These are phyloP conservation scores for Corylus americana DNA, from an alignment of 306 rosid genomes.

Conservation along the genomic window DNA sequence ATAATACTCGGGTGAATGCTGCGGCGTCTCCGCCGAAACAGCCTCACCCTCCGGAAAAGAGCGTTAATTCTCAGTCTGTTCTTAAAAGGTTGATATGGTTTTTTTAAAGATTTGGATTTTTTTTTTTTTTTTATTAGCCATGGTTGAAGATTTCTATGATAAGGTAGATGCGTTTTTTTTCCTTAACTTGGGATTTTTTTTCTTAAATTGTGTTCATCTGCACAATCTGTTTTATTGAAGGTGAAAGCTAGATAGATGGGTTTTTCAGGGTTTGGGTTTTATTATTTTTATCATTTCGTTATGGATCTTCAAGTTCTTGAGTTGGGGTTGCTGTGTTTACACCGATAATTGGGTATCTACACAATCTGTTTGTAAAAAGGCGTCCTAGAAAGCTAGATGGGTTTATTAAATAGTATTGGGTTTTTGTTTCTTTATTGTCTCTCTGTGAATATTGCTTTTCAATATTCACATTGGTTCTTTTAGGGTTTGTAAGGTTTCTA, in stretches of 20 bases:
- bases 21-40: conserved; percentile 46
- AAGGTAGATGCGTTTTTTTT: background rate
- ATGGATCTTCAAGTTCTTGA: background rate
- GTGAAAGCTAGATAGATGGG: background rate
- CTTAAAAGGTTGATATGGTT: conserved; percentile 54
- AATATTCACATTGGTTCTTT: background rate
- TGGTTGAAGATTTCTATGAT: background rate
- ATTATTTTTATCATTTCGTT: background rate
- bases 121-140: background rate
- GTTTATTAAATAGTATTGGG: background rate
- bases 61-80: conserved; percentile 80
- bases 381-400: background rate
- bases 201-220: too few relatives aligned
- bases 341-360: background rate
- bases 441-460: background rate
- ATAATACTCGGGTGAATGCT: conserved; percentile 38
- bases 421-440: background rate
- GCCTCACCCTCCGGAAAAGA: conserved; percentile 49
- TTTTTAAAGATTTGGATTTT: background rate
- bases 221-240: background rate
- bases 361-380: background rate
- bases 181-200: background rate
- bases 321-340: background rate
- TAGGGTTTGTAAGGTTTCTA: conserved; percentile 18
- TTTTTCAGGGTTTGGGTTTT: background rate